Percentiles rank a stretch among this genome's conserved stretches.
phyloP scores from a whole-genome alignment of 208 protist species.

The Wallacemonas sp. region DNA sequence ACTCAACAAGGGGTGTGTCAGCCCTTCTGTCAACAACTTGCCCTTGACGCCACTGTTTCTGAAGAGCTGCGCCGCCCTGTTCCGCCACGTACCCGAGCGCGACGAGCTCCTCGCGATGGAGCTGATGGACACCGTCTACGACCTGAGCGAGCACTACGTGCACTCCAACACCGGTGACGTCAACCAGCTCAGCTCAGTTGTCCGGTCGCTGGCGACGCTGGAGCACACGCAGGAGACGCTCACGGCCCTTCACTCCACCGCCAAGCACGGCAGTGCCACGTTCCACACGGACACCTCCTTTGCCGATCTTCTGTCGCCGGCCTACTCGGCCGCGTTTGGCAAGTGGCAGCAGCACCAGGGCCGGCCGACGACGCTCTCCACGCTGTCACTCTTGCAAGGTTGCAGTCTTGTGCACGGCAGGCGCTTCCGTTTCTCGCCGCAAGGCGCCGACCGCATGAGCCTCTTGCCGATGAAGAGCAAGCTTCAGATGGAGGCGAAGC shows the following conservation, averaged over 20 bases:
- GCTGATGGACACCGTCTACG: conserved; percentile 35
- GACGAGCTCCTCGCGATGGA: conserved; percentile 44
- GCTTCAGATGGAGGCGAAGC: conserved; percentile 86
- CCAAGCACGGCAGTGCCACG: neutral
- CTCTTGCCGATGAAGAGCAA: conserved; percentile 82
- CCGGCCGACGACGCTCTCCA: conserved; percentile 39
- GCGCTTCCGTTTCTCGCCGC: conserved; percentile 57
- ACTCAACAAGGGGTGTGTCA: conserved; percentile 26
- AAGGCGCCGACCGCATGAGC: conserved; percentile 47
- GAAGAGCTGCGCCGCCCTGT: conserved; percentile 59
- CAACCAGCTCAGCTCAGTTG: conserved; percentile 64
- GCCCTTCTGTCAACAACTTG: conserved; percentile 20
- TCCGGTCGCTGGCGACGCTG: conserved; percentile 56
- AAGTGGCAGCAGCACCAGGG: conserved; percentile 50
- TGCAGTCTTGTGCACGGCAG: conserved; percentile 58
- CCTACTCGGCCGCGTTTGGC: conserved; percentile 50
- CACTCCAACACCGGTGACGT: conserved; percentile 41
- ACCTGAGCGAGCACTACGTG: conserved; percentile 48
- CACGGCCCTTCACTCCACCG: neutral
- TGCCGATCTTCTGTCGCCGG: conserved; percentile 24
- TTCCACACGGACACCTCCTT: conserved; percentile 15
- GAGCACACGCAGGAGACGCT: conserved; percentile 30
- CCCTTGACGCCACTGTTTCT: conserved; percentile 60
- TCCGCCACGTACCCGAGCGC: conserved; percentile 36
- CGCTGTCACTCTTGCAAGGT: conserved; percentile 69